phyloP scores from a whole-genome alignment of 2,329 filamentous ascomycete genomes.

The Macrophomina phaseolina region DNA sequence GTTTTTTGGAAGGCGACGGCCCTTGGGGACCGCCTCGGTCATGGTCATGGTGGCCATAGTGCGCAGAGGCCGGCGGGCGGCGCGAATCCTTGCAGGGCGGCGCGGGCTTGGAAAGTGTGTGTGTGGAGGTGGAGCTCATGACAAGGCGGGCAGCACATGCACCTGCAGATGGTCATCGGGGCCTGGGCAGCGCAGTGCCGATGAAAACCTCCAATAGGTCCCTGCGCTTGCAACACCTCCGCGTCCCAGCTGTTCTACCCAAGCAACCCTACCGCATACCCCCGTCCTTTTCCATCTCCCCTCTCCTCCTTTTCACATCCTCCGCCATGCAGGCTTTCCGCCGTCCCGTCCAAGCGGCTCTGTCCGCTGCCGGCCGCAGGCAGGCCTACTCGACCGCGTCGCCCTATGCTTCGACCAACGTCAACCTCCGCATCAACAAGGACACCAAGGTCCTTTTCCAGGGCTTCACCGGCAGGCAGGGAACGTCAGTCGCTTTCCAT shows the following conservation, averaged over 20 bases:
- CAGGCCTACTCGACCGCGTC: slow-evolving; percentile 76
- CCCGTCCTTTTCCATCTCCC: slow-evolving; percentile 25
- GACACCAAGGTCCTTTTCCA: slow-evolving; percentile 97
- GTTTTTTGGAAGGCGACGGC: slow-evolving; percentile 67
- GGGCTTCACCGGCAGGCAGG: slow-evolving; percentile 96
- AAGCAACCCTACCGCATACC: slow-evolving; percentile 22
- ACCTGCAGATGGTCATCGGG: slow-evolving; percentile 12
- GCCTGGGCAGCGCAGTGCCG: slow-evolving; percentile 16
- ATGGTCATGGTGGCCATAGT: slow-evolving; percentile 70
- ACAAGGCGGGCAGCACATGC: slow-evolving; percentile 24
- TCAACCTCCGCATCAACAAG: slow-evolving; percentile 88
- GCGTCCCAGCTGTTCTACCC: slow-evolving; percentile 20
- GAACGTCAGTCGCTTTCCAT: slow-evolving; percentile 61
- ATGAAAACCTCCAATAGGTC: slow-evolving; percentile 27
- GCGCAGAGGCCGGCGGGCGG: background rate
- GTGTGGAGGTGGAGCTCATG: slow-evolving; percentile 21
- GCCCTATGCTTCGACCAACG: slow-evolving; percentile 53
- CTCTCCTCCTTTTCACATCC: slow-evolving; percentile 10
- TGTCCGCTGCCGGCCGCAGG: slow-evolving; percentile 70
- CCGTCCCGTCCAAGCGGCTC: slow-evolving; percentile 72
- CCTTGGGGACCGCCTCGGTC: slow-evolving; percentile 54
- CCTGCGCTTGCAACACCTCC: slow-evolving; percentile 27
- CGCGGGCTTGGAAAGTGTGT: background rate
- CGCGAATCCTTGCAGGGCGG: background rate
- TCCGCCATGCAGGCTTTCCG: slow-evolving; percentile 83